Base-by-base conservation (phyloP, 352 stramenopile species). In the Aphanomyces euteiches region DNA sequence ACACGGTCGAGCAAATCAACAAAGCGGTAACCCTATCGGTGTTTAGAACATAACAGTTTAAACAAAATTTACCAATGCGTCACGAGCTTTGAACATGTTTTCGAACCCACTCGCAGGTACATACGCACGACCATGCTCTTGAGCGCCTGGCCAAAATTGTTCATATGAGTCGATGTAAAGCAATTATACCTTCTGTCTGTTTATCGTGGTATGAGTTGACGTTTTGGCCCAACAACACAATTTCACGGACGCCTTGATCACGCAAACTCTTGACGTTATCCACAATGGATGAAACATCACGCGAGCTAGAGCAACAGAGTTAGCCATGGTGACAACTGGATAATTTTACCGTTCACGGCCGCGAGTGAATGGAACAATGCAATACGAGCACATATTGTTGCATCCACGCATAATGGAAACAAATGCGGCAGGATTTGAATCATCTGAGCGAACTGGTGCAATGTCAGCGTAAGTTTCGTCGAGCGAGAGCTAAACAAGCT, bases 331-430 rank as follows among this genome's bases (percentile, higher is more conserved):
- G 7, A 37, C 54, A 43, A 15, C 1, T 67, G 28, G 13, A 28
- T 21, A 60, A 21, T 34, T 7, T 5, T 64, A 92, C 56, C 97
- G 88, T 80, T 99, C 97, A 63, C 97, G 84, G 2, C 98, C 98
- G 43, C 97, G 84, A 12, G 97, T 99, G 78, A 99, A 99, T 0
- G 98, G 98, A 67, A 99, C 98, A 65, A 99, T 98, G 81, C 98
- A 99, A 83, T 99, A 99, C 15, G 89, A 98, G 81, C 97, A 99
- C 90, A 99, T 99, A 79, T 99, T 99, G 79, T 99, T 99, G 81
- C 98, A 99, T 68, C 98, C 98, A 56, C 97, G 84, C 96, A 99
- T 99, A 75, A 99, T 98, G 12, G 90, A 98, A 13, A 99, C 90
- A 78, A 98, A 99, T 5, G 96, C 95, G 47, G 96, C 91, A 28